Percentiles rank a stretch among this genome's conserved stretches.
These are phyloP conservation scores for Stevia rebaudiana DNA, from an alignment of 140 eudicot species.

Conservation along the genomic window DNA sequence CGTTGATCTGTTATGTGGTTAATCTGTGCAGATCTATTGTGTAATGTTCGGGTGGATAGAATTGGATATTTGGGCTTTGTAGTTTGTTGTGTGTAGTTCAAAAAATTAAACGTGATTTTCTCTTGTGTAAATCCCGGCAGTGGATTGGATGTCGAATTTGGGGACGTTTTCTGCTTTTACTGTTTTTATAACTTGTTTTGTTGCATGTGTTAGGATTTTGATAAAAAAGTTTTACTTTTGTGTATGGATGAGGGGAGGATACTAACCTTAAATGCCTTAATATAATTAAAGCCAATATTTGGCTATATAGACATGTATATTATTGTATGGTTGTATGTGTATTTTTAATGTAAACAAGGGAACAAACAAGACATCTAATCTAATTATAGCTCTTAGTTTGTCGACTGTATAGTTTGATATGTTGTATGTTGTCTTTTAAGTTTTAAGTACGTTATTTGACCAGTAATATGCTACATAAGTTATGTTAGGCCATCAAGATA, in stretches of 20 bases:
- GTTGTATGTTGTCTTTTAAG: not conserved
- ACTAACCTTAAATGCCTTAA: too few relatives aligned
- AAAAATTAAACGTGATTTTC: not conserved
- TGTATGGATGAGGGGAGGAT: too few relatives aligned
- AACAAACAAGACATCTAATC: too few relatives aligned
- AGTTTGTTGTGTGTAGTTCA: not conserved
- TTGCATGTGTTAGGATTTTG: too few relatives aligned
- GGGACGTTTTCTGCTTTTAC: not conserved
- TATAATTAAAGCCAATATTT: too few relatives aligned
- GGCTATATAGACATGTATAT: too few relatives aligned
- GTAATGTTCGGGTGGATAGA: not conserved
- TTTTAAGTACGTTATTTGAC: too few relatives aligned
- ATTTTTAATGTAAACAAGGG: too few relatives aligned
- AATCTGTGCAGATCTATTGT: not conserved
- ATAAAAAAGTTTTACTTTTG: too few relatives aligned
- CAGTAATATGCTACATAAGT: not conserved
- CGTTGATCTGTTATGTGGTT: conserved; percentile 9
- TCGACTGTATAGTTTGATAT: not conserved
- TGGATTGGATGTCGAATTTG: not conserved
- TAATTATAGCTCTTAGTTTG: too few relatives aligned
- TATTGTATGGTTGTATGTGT: too few relatives aligned
- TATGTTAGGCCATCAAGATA: not conserved
- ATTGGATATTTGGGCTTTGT: not conserved
- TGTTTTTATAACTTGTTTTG: too few relatives aligned
- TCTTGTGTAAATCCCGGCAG: not conserved